A percentile compares a stretch with the other conserved stretches of the same genome.
These are phyloP conservation scores for Schizosaccharomyces japonicus DNA, from an alignment of 805 yeast genomes.

Conservation along the genomic window DNA sequence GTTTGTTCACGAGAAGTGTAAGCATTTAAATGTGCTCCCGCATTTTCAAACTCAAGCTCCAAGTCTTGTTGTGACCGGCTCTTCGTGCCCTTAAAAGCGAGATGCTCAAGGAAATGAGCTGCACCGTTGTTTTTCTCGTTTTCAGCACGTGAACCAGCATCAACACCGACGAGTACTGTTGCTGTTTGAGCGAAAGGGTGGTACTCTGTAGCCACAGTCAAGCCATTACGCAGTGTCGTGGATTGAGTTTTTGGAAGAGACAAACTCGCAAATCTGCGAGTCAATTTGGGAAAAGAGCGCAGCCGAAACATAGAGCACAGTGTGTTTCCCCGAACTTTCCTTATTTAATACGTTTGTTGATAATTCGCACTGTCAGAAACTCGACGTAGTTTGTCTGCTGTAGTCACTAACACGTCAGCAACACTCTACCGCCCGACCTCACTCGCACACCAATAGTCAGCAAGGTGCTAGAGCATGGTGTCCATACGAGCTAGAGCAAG, in stretches of 20 bases:
- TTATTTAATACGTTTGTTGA: too few species aligned
- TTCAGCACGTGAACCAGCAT: slow-evolving; percentile 96
- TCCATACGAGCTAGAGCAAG: too few species aligned
- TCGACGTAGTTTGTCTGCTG: too few species aligned
- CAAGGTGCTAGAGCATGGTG: too few species aligned
- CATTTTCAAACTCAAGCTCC: slow-evolving; percentile 82
- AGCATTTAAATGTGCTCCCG: slow-evolving; percentile 75
- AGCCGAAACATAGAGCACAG: too few species aligned
- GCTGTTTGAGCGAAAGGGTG: slow-evolving; percentile 81
- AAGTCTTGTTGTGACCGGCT: slow-evolving; percentile 56
- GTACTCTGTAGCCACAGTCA: slow-evolving; percentile 77
- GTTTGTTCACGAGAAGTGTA: slow-evolving; percentile 53
- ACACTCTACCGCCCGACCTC: too few species aligned
- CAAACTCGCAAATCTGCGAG: slow-evolving; percentile 12
- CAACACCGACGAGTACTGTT: slow-evolving; percentile 95
- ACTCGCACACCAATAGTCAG: too few species aligned
- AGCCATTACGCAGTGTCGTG: slow-evolving; percentile 64
- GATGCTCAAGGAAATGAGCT: slow-evolving; percentile 89
- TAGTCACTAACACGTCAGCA: too few species aligned
- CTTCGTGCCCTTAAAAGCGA: slow-evolving; percentile 86
- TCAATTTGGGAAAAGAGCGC: too few species aligned
- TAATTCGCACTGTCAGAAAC: too few species aligned
- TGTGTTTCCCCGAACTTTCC: too few species aligned
- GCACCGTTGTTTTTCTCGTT: slow-evolving; percentile 67
- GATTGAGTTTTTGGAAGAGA: slow-evolving; percentile 30